Evolutionary conservation across 1,139 yeast species (phyloP).

Genomic region (Pneumocystis oryctolagi): DNA sequence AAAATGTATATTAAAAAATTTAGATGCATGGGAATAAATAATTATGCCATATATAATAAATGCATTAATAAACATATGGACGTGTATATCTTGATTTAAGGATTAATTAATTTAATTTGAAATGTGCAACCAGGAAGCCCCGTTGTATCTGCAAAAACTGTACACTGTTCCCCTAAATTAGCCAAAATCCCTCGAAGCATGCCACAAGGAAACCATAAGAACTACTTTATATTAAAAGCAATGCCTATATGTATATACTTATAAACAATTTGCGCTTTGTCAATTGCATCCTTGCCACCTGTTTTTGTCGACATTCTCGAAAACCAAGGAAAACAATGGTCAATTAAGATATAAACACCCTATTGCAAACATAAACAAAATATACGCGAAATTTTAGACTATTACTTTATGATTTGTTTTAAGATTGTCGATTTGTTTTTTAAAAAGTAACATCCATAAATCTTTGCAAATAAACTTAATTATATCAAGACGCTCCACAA

Average conservation of each 20-base stretch:
- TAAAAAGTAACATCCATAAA: slow-evolving; percentile 66
- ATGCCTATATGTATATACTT: background rate
- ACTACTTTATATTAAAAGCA: slow-evolving; percentile 18
- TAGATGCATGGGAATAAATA: slow-evolving; percentile 9
- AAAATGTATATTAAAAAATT: slow-evolving; percentile 13
- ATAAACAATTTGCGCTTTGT: slow-evolving; percentile 31
- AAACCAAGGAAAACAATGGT: slow-evolving; percentile 45
- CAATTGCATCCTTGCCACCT: slow-evolving; percentile 35
- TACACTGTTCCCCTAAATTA: slow-evolving; percentile 53
- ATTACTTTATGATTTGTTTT: slow-evolving; percentile 73
- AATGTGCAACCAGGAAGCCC: slow-evolving; percentile 17
- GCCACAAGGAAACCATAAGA: slow-evolving; percentile 72
- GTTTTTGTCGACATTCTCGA: slow-evolving; percentile 39
- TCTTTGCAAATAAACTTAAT: slow-evolving; percentile 90
- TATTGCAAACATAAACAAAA: background rate
- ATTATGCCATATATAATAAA: background rate
- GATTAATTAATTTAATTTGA: background rate
- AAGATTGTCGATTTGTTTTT: slow-evolving; percentile 80
- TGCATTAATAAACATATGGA: background rate
- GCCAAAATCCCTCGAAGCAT: slow-evolving; percentile 64
- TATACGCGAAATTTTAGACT: slow-evolving; percentile 2
- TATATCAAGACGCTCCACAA: slow-evolving; percentile 52
- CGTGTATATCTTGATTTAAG: background rate
- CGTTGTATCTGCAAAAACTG: slow-evolving; percentile 52
- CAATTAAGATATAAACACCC: slow-evolving; percentile 66